Evolutionary conservation across 495 filamentous ascomycete species (phyloP).

Genomic region (Jackrogersella minutella): DNA sequence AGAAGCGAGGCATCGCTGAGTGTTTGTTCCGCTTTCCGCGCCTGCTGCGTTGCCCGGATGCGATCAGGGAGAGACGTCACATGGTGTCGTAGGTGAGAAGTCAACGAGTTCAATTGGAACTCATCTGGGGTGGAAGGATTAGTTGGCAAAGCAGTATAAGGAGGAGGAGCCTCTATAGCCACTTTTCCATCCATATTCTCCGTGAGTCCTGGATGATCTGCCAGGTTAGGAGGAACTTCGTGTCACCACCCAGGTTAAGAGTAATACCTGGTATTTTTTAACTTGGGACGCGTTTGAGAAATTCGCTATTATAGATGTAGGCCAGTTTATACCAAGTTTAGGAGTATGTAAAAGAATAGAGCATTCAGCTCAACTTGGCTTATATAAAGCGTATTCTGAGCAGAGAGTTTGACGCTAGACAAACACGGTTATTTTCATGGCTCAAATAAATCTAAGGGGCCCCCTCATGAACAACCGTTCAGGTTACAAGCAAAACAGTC

Average conservation of each 20-base stretch:
- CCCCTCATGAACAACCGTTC: not conserved
- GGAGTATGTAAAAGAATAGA: not conserved
- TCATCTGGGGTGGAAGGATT: slow-evolving; percentile 6
- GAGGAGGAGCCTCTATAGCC: slow-evolving; percentile 41
- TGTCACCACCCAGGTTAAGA: not conserved
- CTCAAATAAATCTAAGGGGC: not conserved
- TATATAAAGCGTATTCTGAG: not conserved
- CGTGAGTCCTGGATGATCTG: not conserved
- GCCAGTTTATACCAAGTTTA: not conserved
- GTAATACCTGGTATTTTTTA: not conserved
- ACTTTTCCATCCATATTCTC: slow-evolving; percentile 33
- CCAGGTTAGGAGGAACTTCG: not conserved
- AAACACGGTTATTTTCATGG: not conserved
- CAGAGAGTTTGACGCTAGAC: not conserved
- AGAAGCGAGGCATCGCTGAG: slow-evolving; percentile 45
- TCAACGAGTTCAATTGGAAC: slow-evolving; percentile 28
- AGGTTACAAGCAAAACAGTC: not conserved
- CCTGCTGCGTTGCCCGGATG: slow-evolving; percentile 47
- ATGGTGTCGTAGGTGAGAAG: slow-evolving; percentile 51
- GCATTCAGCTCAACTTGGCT: not conserved
- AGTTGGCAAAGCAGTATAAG: slow-evolving; percentile 43
- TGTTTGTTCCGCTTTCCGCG: slow-evolving; percentile 43
- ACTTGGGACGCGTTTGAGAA: not conserved
- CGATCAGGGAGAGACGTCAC: slow-evolving; percentile 49
- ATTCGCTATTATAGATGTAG: not conserved